Percentiles rank a stretch among this genome's conserved stretches.
phyloP scores from a whole-genome alignment of 805 yeast genomes.

The Vanderwaltozyma polyspora region DNA sequence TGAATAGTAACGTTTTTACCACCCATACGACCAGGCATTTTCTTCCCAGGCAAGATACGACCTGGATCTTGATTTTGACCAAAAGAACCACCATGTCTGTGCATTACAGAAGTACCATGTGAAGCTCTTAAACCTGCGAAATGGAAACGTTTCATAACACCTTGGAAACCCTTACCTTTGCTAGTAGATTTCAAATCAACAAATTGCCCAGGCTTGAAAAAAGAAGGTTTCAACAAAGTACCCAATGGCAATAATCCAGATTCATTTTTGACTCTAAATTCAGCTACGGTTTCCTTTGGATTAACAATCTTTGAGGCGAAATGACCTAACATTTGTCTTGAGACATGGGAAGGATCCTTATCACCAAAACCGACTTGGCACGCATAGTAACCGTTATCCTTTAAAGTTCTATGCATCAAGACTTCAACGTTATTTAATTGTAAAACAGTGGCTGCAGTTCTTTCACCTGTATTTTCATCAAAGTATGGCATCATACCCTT shows the following conservation, averaged over 20 bases:
- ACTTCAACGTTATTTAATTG: constrained; percentile 88
- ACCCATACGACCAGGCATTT: constrained; percentile 98
- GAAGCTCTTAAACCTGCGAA: constrained; percentile 84
- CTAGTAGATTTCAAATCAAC: constrained; percentile 72
- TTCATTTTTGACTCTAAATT: constrained; percentile 65
- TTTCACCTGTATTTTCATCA: constrained; percentile 52
- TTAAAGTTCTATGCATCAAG: constrained; percentile 52
- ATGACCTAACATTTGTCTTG: constrained; percentile 61
- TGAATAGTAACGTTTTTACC: constrained; percentile 59
- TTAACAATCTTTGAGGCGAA: constrained; percentile 70
- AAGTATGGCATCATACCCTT: constrained; percentile 86
- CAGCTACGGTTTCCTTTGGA: constrained; percentile 66
- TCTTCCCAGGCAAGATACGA: constrained; percentile 90
- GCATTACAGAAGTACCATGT: constrained; percentile 90
- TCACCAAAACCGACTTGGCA: constrained; percentile 81
- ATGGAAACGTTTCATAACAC: constrained; percentile 94
- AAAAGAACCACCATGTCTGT: constrained; percentile 93
- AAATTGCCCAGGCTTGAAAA: constrained; percentile 69
- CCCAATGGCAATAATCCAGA: constrained; percentile 65
- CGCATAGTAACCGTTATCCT: constrained; percentile 71
- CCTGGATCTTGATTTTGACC: constrained; percentile 96
- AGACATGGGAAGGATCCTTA: constrained; percentile 48
- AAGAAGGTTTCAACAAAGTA: constrained; percentile 68
- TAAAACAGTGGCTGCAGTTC: constrained; percentile 74
- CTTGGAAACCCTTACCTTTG: constrained; percentile 94